These are phyloP conservation scores for Lachancea dasiensis DNA, from an alignment of 805 yeast species.

Conservation along the genomic window DNA sequence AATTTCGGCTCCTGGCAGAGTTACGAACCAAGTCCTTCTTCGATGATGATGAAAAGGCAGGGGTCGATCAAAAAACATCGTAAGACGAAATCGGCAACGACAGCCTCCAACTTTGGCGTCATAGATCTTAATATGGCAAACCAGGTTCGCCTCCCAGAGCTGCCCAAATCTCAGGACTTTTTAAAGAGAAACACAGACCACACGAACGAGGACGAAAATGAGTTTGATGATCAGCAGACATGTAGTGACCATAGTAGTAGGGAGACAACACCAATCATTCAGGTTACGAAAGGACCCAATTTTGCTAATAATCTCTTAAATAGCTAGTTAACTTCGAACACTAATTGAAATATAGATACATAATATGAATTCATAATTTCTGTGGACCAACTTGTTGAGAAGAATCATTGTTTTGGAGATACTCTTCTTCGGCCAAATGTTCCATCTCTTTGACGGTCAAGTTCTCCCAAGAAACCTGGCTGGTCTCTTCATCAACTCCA, in stretches of 20 bases:
- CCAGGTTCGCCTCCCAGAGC: constrained; percentile 11
- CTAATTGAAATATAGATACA: background rate
- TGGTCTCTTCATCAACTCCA: constrained; percentile 32
- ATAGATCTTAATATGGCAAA: constrained; percentile 27
- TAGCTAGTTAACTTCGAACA: constrained; percentile 1
- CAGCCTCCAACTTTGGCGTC: constrained; percentile 23
- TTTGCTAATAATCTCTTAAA: constrained; percentile 22
- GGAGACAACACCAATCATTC: constrained; percentile 16
- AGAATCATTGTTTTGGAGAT: constrained; percentile 12
- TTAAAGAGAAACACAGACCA: too few species aligned
- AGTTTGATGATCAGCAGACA: constrained; percentile 23
- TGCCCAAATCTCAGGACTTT: background rate
- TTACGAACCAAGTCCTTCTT: constrained; percentile 5
- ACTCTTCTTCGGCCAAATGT: constrained; percentile 48
- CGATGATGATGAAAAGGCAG: background rate
- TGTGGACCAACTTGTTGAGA: background rate
- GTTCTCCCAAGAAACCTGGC: constrained; percentile 38
- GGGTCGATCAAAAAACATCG: constrained; percentile 19
- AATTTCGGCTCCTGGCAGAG: constrained; percentile 13
- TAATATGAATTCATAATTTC: background rate
- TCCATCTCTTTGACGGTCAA: constrained; percentile 53
- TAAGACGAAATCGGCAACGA: constrained; percentile 23
- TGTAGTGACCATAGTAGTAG: constrained; percentile 30
- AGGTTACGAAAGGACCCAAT: constrained; percentile 17
- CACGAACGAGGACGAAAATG: constrained; percentile 6